Evolutionary conservation across 2,329 filamentous ascomycete species (phyloP).

Genomic region (Shiraia sp.): DNA sequence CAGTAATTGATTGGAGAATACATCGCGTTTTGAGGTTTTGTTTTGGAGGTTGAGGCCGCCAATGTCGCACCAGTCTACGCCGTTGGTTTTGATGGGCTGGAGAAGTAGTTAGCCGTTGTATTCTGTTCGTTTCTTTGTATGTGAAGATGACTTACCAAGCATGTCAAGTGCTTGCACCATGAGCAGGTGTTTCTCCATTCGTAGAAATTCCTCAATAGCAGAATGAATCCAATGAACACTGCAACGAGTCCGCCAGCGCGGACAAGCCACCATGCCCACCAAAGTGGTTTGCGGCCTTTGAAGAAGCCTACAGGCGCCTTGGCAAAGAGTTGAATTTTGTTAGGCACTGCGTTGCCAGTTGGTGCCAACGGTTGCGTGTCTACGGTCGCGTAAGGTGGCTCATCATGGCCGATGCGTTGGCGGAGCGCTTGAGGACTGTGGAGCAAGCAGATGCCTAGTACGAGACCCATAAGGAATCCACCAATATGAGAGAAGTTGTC

Average conservation of each 20-base stretch:
- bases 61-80: constrained; percentile 44
- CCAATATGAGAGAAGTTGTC: constrained; percentile 99
- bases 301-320: constrained; percentile 72
- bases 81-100: constrained; percentile 28
- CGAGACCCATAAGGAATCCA: constrained; percentile 89
- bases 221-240: constrained; percentile 82
- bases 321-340: constrained; percentile 48
- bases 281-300: constrained; percentile 86
- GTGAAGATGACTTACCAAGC: constrained; percentile 69
- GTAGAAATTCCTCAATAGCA: constrained; percentile 92
- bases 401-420: constrained; percentile 70
- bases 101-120: constrained; percentile 9
- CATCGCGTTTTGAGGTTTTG: constrained; percentile 6
- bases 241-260: constrained; percentile 76
- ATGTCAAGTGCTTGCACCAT: constrained; percentile 97
- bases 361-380: constrained; percentile 25
- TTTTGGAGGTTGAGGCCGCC: constrained; percentile 27
- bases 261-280: constrained; percentile 98
- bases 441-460: constrained; percentile 82
- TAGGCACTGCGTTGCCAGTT: constrained; percentile 7
- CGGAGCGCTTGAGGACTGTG: constrained; percentile 84
- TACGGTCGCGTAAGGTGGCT: constrained; percentile 72
- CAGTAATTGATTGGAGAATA: too few relatives aligned
- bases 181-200: constrained; percentile 72
- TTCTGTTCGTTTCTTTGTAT: background rate